Evolutionary conservation across 768 basidiomycete genomes (phyloP), one percentile per base, ranked within the genome.

Genomic region (Mrakia gelida): DNA sequence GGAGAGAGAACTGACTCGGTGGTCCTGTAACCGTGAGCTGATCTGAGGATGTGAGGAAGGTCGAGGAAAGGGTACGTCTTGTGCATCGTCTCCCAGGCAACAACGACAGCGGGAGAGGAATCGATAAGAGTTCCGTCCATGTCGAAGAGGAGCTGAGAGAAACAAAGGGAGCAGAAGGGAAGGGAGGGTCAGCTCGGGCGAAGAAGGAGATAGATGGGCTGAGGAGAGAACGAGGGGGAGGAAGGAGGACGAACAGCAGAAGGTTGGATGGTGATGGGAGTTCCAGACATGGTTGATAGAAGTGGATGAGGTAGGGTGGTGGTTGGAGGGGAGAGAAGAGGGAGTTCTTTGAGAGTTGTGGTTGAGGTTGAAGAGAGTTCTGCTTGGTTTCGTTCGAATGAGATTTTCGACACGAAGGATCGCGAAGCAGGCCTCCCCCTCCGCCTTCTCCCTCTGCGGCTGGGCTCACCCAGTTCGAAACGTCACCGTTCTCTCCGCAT

Each of bases 121-220:
- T 79, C 78, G 49, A 79, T 79, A n/a, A 79, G 73, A 73, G 78
- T 79, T 32, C 78, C 78, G 70, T 79, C 78, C 74, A 75, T 75
- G 74, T 79, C 78, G 76, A 77, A 71, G 9, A 77, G 71, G 62
- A 76, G 34, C 72, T 73, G 54, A 18, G n/a, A 70, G 15, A 65
- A 49, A 16, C 4, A 61, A 56, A 49, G n/a, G 52, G 45, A 49
- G 71, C n/a, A 45, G 11, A 41, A 13, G 18, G 71, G 7, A 45
- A 28, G 11, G 11, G 71, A 15, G 9, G 71, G 18, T 45, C 49
- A 52, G 71, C 41, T 72, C 32, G 71, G 26, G 52, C 52, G 45
- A n/a, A 45, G 7, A 5, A 72, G 11, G 52, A 41, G 21, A 52
- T 1, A 72, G 4, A 3, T 16, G 11, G 26, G 3, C 13, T 30